Base-by-base conservation (phyloP, 2,329 filamentous ascomycete species). In the Calonectria honghensis region DNA sequence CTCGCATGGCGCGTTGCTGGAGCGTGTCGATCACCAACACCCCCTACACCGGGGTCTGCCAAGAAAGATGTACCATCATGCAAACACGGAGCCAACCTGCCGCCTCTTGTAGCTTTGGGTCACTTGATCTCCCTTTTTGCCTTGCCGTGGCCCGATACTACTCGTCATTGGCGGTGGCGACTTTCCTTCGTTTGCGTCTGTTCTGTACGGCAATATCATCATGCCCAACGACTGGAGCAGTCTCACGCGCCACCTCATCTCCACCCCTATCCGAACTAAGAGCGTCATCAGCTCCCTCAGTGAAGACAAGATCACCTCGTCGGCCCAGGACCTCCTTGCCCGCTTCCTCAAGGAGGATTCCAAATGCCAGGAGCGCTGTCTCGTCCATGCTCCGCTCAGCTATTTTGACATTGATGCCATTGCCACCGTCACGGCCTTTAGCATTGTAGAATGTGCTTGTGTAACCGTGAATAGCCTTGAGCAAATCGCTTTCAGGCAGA, bases 331-430 rank as follows among this genome's bases (percentile, higher is more conserved):
- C 83, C 61, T 92, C 90, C 51, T 88, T 87, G 20, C 90, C 88
- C 3, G 91, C 90, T 84, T 96, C 94, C 84, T 96, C 94, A 52
- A 96, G 85, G 72, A 96, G 84, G 64, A 96, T 91, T 1, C 94
- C 94, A 80, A 96, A 88, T 1, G 94, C 94, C 69, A 96, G 85
- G 73, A 96, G 87, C 5, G 94, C 94, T 18, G 94, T 95, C 85
- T 95, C 94, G 81, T 96, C 94, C 90, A 96, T 91, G 83, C 91
- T 94, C 76, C 89, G 83, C 81, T 91, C 88, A 74, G 91, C 88
- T 48, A 89, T 79, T 68, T 82, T 83, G 37, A 81, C 77, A 10
- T 76, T 72, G 39, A 75, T 78, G n/a, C 78, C 74, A 35, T 63
- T 24, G 45, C 75, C 63, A 68, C 73, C 68, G 67, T 76, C 74